phyloP scores from a whole-genome alignment of 139 green algal species.

The Chlorella ohadii region DNA sequence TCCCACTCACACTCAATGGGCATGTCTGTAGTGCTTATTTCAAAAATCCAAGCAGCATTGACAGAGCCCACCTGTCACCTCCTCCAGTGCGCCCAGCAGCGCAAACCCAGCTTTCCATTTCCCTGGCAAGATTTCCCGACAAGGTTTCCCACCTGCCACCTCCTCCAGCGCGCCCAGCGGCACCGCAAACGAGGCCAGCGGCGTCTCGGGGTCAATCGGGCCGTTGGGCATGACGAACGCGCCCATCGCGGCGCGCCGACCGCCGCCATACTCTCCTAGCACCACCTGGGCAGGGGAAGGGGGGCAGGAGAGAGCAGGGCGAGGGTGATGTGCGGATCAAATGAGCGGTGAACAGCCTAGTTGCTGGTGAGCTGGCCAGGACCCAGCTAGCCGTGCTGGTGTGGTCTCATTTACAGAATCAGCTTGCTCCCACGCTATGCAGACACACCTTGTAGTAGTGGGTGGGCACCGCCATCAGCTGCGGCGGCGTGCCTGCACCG shows the following conservation, averaged over 20 bases:
- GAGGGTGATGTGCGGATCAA: background rate
- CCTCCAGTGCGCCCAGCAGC: too few relatives aligned
- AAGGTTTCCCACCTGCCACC: slow-evolving; percentile 64
- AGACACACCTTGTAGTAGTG: slow-evolving; percentile 96
- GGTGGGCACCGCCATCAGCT: slow-evolving; percentile 88
- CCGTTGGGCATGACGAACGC: slow-evolving; percentile 91
- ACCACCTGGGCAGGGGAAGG: slow-evolving; percentile 9
- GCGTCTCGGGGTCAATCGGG: slow-evolving; percentile 70
- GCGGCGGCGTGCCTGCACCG: slow-evolving; percentile 70
- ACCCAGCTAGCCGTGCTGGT: too few relatives aligned
- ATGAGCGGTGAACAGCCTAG: background rate
- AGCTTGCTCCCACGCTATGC: too few relatives aligned
- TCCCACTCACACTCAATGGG: too few relatives aligned
- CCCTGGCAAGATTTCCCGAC: too few relatives aligned
- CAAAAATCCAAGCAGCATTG: too few relatives aligned
- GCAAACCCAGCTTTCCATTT: too few relatives aligned
- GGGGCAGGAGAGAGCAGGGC: too few relatives aligned
- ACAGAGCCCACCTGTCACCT: too few relatives aligned
- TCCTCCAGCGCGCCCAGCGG: slow-evolving; percentile 79
- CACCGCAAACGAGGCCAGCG: slow-evolving; percentile 81
- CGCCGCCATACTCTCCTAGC: slow-evolving; percentile 45
- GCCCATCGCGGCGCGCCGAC: slow-evolving; percentile 56
- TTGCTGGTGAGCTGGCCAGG: too few relatives aligned
- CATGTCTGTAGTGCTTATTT: too few relatives aligned
- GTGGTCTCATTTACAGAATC: too few relatives aligned